These are phyloP conservation scores for Termitomyces titanicus DNA, from an alignment of 768 basidiomycete genomes.

Conservation along the genomic window DNA sequence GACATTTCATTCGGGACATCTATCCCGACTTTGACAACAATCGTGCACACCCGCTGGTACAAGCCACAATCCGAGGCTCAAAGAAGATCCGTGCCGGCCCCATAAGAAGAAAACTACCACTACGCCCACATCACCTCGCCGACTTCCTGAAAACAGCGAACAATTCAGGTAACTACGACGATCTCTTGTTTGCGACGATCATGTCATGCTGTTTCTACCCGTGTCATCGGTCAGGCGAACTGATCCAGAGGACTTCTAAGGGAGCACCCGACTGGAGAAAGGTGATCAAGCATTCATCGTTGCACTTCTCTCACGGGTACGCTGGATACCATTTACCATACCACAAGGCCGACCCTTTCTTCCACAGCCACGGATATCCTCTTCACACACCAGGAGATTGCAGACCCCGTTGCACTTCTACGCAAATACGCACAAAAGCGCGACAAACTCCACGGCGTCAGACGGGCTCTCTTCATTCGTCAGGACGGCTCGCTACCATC, in stretches of 20 bases:
- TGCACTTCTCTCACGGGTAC: background rate
- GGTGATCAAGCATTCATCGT: too few species aligned
- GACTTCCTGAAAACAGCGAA: background rate
- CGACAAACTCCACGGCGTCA: too few species aligned
- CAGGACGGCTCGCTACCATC: background rate
- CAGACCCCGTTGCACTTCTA: too few species aligned
- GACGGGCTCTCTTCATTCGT: background rate
- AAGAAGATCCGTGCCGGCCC: constrained; percentile 7
- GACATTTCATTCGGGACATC: constrained; percentile 13
- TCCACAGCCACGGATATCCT: too few species aligned
- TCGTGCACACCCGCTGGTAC: constrained; percentile 9
- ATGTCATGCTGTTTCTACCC: constrained; percentile 21
- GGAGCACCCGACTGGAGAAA: too few species aligned
- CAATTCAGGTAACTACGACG: background rate
- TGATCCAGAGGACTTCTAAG: too few species aligned
- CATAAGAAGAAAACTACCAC: background rate
- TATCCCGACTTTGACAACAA: constrained; percentile 22
- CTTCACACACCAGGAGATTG: too few species aligned
- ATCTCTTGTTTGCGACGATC: constrained; percentile 17
- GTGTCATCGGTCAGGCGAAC: too few species aligned
- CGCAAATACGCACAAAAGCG: too few species aligned
- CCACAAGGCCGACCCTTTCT: background rate
- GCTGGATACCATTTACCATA: background rate
- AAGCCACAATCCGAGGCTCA: constrained; percentile 11
- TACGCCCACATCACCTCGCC: too few species aligned